A percentile compares a stretch with the other conserved stretches of the same genome.
phyloP scores from a whole-genome alignment of 2,329 filamentous ascomycete species.

The Phaeosphaeria sp. region DNA sequence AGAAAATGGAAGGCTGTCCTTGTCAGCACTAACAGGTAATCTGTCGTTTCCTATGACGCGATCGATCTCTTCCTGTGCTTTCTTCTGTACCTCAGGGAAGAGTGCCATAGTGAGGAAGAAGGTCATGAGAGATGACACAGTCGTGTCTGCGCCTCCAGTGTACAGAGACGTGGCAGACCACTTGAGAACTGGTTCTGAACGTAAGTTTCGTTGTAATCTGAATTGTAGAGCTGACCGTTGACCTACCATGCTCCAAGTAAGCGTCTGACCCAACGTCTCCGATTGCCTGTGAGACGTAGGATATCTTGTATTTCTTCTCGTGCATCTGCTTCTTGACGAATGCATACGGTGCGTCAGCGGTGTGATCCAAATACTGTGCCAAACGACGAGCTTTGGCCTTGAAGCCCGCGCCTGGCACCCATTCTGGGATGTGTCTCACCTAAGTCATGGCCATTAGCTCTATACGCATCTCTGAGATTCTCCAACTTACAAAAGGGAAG shows the following conservation, averaged over 20 bases:
- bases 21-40: conserved; percentile 58
- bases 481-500: conserved; percentile 50
- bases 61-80: conserved; percentile 58
- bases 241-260: conserved; percentile 60
- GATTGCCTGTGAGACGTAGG: conserved; percentile 52
- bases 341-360: conserved; percentile 50
- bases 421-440: conserved; percentile 54
- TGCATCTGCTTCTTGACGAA: conserved; percentile 54
- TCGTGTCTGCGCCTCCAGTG: conserved; percentile 54
- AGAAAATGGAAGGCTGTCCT: conserved; percentile 50
- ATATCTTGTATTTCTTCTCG: conserved; percentile 36
- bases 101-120: conserved; percentile 63
- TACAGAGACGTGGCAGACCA: conserved; percentile 55
- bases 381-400: conserved; percentile 51
- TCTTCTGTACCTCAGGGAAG: conserved; percentile 56
- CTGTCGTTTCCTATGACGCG: conserved; percentile 54
- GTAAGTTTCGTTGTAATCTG: not conserved
- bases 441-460: not conserved
- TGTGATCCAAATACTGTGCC: conserved; percentile 36
- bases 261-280: conserved; percentile 38
- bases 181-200: conserved; percentile 34
- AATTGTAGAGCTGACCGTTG: conserved; percentile 47
- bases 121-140: conserved; percentile 48
- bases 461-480: not conserved
- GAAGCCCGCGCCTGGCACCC: conserved; percentile 56